These are phyloP conservation scores for Penicillium oxalicum DNA, from an alignment of 2,329 filamentous ascomycete species.

Conservation along the genomic window DNA sequence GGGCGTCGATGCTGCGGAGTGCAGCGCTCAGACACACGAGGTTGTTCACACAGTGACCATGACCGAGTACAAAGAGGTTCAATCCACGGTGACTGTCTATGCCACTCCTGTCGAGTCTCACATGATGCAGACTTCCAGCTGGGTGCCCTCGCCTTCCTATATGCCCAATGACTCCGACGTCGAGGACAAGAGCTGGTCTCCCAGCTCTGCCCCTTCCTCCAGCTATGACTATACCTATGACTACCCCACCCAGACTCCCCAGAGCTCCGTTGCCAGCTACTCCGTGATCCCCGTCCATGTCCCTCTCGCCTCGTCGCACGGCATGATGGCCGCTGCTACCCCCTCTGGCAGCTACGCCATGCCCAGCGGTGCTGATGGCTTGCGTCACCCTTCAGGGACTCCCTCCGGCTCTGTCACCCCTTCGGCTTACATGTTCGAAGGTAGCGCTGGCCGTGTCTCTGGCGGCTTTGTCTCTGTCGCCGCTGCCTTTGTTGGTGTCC, in stretches of 20 bases:
- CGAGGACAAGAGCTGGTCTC: conserved; percentile 6
- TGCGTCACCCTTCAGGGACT: conserved; percentile 35
- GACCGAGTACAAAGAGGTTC: conserved; percentile 16
- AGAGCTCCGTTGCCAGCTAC: conserved; percentile 14
- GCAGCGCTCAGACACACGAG: conserved; percentile 16
- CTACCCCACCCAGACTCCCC: conserved; percentile 5
- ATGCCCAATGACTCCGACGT: neutral
- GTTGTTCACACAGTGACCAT: conserved; percentile 27
- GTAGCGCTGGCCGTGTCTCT: conserved; percentile 17
- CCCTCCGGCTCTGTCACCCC: conserved; percentile 32
- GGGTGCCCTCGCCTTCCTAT: conserved; percentile 1
- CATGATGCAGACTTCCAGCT: conserved; percentile 3
- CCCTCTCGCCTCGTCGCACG: conserved; percentile 13
- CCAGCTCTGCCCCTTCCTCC: conserved; percentile 5
- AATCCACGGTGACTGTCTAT: conserved; percentile 14
- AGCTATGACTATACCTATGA: conserved; percentile 9
- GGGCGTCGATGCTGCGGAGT: conserved; percentile 5
- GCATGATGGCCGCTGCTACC: conserved; percentile 24
- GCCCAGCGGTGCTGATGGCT: conserved; percentile 45
- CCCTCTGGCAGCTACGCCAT: conserved; percentile 23
- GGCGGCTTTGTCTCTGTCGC: conserved; percentile 20
- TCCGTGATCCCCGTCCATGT: conserved; percentile 26
- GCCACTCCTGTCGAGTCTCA: conserved; percentile 4
- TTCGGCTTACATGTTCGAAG: conserved; percentile 21
- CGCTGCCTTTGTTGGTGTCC: conserved; percentile 21